Evolutionary conservation across 208 protist genomes (phyloP).

Genomic region (Trichomonas tenax): DNA sequence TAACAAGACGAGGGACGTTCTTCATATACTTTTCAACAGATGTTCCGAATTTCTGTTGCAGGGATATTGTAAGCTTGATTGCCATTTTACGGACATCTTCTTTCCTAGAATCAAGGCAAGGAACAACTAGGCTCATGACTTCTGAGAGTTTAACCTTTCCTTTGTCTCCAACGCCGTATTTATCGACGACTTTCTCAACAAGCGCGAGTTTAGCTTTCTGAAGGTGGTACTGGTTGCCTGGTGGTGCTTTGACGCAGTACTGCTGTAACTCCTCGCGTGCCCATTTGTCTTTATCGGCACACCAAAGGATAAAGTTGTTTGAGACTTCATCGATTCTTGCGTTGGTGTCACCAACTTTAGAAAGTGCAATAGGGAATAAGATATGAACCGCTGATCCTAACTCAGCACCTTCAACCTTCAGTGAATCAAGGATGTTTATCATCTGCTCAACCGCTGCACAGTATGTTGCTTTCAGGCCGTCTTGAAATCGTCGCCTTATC

Average conservation of each 20-base stretch:
- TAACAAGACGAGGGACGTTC: neutral
- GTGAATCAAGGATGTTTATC: neutral
- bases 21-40: neutral
- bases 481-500: neutral
- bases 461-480: neutral
- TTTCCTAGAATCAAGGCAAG: neutral
- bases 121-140: neutral
- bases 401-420: neutral
- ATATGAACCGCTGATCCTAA: neutral
- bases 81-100: neutral
- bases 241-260: neutral
- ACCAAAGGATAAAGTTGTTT: neutral
- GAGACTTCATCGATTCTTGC: neutral
- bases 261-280: neutral
- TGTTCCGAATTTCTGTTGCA: neutral
- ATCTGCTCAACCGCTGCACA: neutral
- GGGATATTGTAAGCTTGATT: neutral
- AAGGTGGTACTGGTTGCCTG: neutral
- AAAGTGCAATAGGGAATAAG: neutral
- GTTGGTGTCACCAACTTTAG: neutral
- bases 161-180: neutral
- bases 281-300: neutral
- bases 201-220: neutral
- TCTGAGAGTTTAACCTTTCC: neutral
- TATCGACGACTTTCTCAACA: neutral